Evolutionary conservation across 2,329 filamentous ascomycete genomes (phyloP), one percentile per base, ranked within the genome.

Genomic region (Didymella glomerata): DNA sequence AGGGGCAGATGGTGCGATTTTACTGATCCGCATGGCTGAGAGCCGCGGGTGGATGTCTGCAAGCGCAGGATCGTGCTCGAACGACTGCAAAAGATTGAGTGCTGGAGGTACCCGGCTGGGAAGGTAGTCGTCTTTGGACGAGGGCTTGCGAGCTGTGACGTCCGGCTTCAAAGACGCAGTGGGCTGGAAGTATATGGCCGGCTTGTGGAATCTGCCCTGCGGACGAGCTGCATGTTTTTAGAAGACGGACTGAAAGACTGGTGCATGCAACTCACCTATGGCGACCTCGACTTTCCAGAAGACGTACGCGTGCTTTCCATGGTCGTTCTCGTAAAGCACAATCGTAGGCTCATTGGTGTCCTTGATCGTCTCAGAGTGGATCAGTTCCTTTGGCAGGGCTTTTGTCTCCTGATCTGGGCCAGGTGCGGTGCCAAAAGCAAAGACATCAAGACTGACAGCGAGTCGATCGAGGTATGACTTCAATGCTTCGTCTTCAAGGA

Each of bases 71-170:
- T 93, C 90, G 61, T 81, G 82, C 51, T 84, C 83, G 61, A 94
- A 90, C 3, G 91, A 85, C 70, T 91, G 88, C 14, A 95, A 84
- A n/a, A 94, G 81, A 73, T 94, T 95, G 62, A 91, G 81, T 1
- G 90, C 88, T 7, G 88, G 84, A 0, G 91, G 88, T 25, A 88
- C 78, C 57, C 87, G 86, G 69, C 88, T 91, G 34, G 86, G 85
- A 30, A 94, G 82, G 69, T 92, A 92, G 51, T 90, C 88, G 57
- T 85, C 82, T 10, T 80, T 78, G 22, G 76, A 63, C 10, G 78
- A 75, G 36, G 82, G 79, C 11, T 76, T 72, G 36, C 79, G 76
- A 13, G 80, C 75, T 36, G 78, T 71, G 30, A 82, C 78, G 14
- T 80, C 75, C 2, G 86, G 84, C 68, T 83, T 87, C 61, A 91